These are phyloP conservation scores for Ambrosia trifida DNA, from an alignment of 129 eudicot species.

Conservation along the genomic window DNA sequence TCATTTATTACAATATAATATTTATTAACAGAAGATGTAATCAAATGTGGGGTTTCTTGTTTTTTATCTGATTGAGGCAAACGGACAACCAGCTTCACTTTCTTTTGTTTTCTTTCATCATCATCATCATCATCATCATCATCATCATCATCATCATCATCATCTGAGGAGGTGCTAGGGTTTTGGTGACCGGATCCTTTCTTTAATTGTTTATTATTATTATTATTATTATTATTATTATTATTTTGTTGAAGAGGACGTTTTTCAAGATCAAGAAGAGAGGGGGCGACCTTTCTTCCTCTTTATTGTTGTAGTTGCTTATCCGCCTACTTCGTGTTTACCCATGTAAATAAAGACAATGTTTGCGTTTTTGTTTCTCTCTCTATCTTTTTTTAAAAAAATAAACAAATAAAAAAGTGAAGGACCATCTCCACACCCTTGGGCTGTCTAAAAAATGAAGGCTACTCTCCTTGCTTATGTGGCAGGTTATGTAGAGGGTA, in stretches of 20 bases:
- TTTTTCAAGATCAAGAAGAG: constrained; percentile 61
- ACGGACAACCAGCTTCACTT: constrained; percentile 72
- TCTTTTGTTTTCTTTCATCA: constrained; percentile 73
- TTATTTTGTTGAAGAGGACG: constrained; percentile 46
- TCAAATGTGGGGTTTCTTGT: too few species aligned
- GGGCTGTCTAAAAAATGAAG: too few species aligned
- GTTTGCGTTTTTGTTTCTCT: constrained; percentile 8
- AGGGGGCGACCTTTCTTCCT: constrained; percentile 90
- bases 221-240: constrained; percentile 20
- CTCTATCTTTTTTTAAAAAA: too few species aligned
- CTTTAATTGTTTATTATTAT: constrained; percentile 33
- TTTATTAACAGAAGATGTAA: constrained; percentile 40
- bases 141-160: too few species aligned
- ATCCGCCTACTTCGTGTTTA: constrained; percentile 43
- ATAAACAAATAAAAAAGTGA: too few species aligned
- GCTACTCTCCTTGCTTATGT: too few species aligned
- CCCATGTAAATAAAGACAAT: constrained; percentile 69
- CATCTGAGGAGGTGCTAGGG: constrained; percentile 49
- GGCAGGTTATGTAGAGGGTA: too few species aligned
- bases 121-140: constrained; percentile 85
- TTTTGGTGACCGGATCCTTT: constrained; percentile 87
- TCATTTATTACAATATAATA: too few species aligned
- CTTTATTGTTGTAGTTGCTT: constrained; percentile 53
- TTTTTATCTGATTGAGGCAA: constrained; percentile 49
- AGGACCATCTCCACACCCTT: too few species aligned